These are phyloP conservation scores for Sanghuangporus sanghuang DNA, from an alignment of 1,284 basidiomycete species.

Conservation along the genomic window DNA sequence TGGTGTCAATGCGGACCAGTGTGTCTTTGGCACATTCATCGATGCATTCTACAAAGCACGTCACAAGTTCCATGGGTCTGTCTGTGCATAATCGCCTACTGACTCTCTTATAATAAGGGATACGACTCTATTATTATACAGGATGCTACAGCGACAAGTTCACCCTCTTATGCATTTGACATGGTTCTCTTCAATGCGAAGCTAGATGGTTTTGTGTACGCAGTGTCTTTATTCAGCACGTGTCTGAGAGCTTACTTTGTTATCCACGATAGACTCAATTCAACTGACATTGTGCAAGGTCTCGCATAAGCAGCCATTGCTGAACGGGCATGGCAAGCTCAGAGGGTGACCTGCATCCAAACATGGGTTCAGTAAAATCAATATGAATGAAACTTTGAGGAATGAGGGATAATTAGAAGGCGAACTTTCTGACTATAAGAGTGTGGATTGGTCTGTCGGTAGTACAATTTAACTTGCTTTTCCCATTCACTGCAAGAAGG, in stretches of 20 bases:
- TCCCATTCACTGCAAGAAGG: too few relatives aligned
- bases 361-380: neutral
- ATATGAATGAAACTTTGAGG: neutral
- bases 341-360: neutral
- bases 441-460: too few relatives aligned
- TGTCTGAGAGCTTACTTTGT: neutral
- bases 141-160: conserved; percentile 19
- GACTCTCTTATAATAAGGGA: conserved; percentile 7
- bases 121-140: conserved; percentile 19
- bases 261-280: neutral
- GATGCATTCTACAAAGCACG: neutral
- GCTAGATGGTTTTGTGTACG: conserved; percentile 5
- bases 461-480: too few relatives aligned
- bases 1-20: conserved; percentile 19
- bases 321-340: too few relatives aligned
- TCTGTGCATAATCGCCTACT: neutral
- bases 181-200: conserved; percentile 17
- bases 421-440: too few relatives aligned
- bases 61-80: neutral
- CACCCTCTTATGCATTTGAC: conserved; percentile 16
- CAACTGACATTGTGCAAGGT: neutral
- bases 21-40: conserved; percentile 13
- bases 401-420: too few relatives aligned
- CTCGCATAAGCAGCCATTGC: neutral
- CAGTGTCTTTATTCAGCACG: neutral